Conservation (phyloP, 1,139 yeast species). For the Diutina scorzettiae region DNA sequence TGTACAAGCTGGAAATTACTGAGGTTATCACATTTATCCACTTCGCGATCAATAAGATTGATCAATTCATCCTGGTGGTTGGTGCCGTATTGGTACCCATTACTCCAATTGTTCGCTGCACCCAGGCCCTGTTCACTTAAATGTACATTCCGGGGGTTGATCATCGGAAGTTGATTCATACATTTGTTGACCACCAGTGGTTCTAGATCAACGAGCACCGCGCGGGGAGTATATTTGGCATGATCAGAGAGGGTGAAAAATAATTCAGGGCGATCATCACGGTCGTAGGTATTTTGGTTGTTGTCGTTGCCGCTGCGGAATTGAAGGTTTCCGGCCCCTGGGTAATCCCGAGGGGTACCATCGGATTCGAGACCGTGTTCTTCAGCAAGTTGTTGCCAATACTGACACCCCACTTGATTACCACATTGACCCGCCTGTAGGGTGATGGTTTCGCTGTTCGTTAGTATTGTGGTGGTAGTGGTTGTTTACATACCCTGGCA, state of each 20-base stretch:
- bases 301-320: not conserved
- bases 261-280: constrained; percentile 59
- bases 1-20: constrained; percentile 87
- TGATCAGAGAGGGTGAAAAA: constrained; percentile 69
- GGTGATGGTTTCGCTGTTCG: constrained; percentile 26
- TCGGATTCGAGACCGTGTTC: constrained; percentile 81
- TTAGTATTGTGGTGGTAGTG: constrained; percentile 8
- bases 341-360: constrained; percentile 38
- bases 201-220: constrained; percentile 76
- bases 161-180: constrained; percentile 46
- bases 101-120: constrained; percentile 95
- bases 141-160: constrained; percentile 77
- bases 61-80: constrained; percentile 57
- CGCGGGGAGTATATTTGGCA: constrained; percentile 77
- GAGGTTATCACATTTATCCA: constrained; percentile 81
- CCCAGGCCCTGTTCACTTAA: constrained; percentile 74
- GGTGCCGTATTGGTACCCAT: constrained; percentile 73
- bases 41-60: constrained; percentile 80
- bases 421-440: constrained; percentile 80
- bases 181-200: constrained; percentile 73
- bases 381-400: constrained; percentile 80
- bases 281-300: not conserved
- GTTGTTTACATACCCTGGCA: constrained; percentile 8
- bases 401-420: constrained; percentile 86
- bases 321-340: constrained; percentile 8